phyloP scores from a whole-genome alignment of 2,329 filamentous ascomycete species.

The Exophiala sp. region DNA sequence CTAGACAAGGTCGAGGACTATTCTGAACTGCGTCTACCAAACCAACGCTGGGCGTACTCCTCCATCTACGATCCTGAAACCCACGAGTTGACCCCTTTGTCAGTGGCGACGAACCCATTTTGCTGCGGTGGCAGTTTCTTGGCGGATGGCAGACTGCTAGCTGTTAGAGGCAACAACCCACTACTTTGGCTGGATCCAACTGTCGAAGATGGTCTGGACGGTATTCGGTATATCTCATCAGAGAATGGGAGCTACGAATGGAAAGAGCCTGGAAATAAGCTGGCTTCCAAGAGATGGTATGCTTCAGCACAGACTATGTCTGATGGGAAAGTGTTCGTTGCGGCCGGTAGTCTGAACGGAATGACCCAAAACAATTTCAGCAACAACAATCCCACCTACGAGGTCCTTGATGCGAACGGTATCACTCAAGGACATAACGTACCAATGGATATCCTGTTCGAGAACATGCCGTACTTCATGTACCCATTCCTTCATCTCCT shows the following conservation, averaged over 20 bases:
- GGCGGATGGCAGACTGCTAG: slow-evolving; percentile 53
- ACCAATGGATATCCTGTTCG: slow-evolving; percentile 52
- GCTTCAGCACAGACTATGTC: slow-evolving; percentile 57
- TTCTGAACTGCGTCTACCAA: slow-evolving; percentile 52
- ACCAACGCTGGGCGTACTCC: slow-evolving; percentile 58
- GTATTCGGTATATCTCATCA: slow-evolving; percentile 53
- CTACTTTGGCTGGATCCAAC: slow-evolving; percentile 55
- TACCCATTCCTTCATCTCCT: slow-evolving; percentile 61
- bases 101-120: slow-evolving; percentile 54
- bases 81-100: slow-evolving; percentile 32
- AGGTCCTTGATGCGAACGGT: slow-evolving; percentile 53
- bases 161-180: slow-evolving; percentile 58
- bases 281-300: slow-evolving; percentile 59
- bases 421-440: slow-evolving; percentile 47
- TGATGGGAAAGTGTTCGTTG: slow-evolving; percentile 57
- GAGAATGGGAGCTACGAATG: slow-evolving; percentile 47
- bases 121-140: slow-evolving; percentile 60
- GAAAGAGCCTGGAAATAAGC: slow-evolving; percentile 55
- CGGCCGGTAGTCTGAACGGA: slow-evolving; percentile 58
- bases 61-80: slow-evolving; percentile 56
- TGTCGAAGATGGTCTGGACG: slow-evolving; percentile 57
- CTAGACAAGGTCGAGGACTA: slow-evolving; percentile 63
- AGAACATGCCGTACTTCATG: slow-evolving; percentile 63
- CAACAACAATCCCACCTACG: slow-evolving; percentile 64
- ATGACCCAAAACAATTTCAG: slow-evolving; percentile 51